Evolutionary conservation across 2,329 filamentous ascomycete species (phyloP).

Genomic region (Talaromyces sp.): DNA sequence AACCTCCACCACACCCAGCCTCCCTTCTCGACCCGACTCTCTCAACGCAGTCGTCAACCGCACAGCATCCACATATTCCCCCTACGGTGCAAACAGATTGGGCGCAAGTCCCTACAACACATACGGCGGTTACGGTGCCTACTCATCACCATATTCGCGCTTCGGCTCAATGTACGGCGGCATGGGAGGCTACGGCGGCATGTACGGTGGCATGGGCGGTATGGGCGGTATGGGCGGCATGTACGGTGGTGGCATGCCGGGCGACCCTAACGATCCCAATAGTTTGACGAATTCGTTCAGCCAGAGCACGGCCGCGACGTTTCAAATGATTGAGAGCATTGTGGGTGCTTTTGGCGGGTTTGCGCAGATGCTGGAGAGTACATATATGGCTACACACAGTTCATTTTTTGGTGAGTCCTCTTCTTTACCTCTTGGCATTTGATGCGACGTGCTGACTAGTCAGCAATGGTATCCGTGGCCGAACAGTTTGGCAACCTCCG

Average conservation of each 20-base stretch:
- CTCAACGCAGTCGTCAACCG: conserved; percentile 78
- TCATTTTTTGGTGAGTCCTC: conserved; percentile 85
- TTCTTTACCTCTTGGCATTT: neutral
- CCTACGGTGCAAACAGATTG: conserved; percentile 56
- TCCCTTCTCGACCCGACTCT: conserved; percentile 74
- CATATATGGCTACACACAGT: conserved; percentile 98
- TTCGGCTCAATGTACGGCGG: conserved; percentile 50
- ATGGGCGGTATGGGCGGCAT: conserved; percentile 29
- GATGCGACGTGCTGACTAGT: neutral
- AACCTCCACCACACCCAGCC: conserved; percentile 42
- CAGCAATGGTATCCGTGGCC: conserved; percentile 96
- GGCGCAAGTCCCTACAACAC: conserved; percentile 51
- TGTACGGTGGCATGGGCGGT: conserved; percentile 34
- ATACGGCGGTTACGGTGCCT: conserved; percentile 52
- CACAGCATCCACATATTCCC: conserved; percentile 79
- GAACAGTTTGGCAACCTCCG: conserved; percentile 94
- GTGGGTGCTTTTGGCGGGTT: conserved; percentile 96
- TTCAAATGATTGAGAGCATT: conserved; percentile 96
- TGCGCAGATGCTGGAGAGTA: conserved; percentile 98
- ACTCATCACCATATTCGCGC: conserved; percentile 35
- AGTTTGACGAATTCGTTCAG: conserved; percentile 94
- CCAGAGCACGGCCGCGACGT: conserved; percentile 92
- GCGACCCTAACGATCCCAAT: conserved; percentile 80
- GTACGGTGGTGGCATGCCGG: conserved; percentile 43
- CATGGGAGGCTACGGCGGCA: conserved; percentile 51